Evolutionary conservation across 768 basidiomycete species (phyloP).

Genomic region (Tulasnella sp.): DNA sequence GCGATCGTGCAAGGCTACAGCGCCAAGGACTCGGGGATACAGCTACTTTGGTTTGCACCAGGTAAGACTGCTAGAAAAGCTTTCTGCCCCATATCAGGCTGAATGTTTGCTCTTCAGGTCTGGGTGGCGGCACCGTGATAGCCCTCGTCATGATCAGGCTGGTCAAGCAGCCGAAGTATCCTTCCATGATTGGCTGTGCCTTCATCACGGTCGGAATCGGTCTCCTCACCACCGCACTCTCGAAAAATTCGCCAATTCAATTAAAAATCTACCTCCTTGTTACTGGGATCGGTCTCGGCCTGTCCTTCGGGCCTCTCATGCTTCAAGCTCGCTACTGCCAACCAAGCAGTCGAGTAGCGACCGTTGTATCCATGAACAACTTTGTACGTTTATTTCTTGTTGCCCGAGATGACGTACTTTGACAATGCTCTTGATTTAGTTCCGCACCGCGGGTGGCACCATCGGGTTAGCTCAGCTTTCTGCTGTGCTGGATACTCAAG

Average conservation of each 20-base stretch:
- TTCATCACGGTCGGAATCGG: conserved; percentile 46
- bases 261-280: conserved; percentile 48
- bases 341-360: conserved; percentile 43
- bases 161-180: conserved; percentile 44
- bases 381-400: conserved; percentile 42
- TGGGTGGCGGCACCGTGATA: conserved; percentile 43
- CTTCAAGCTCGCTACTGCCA: conserved; percentile 24
- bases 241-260: conserved; percentile 39
- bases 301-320: conserved; percentile 41
- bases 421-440: conserved; percentile 36
- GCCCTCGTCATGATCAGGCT: conserved; percentile 41
- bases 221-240: conserved; percentile 46
- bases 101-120: conserved; percentile 3
- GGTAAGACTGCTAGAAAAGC: conserved; percentile 37
- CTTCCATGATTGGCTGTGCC: conserved; percentile 44
- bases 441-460: conserved; percentile 50
- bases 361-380: conserved; percentile 45
- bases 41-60: conserved; percentile 51
- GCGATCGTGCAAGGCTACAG: conserved; percentile 43
- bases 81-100: neutral
- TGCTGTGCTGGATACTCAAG: conserved; percentile 48
- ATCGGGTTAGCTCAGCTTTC: conserved; percentile 53
- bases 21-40: conserved; percentile 44
- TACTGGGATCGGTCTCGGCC: conserved; percentile 46
- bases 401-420: neutral